A percentile compares a stretch with the other conserved stretches of the same genome.
Conservation (phyloP, 257 asterid species). For the Fraxinus cuspidata region DNA sequence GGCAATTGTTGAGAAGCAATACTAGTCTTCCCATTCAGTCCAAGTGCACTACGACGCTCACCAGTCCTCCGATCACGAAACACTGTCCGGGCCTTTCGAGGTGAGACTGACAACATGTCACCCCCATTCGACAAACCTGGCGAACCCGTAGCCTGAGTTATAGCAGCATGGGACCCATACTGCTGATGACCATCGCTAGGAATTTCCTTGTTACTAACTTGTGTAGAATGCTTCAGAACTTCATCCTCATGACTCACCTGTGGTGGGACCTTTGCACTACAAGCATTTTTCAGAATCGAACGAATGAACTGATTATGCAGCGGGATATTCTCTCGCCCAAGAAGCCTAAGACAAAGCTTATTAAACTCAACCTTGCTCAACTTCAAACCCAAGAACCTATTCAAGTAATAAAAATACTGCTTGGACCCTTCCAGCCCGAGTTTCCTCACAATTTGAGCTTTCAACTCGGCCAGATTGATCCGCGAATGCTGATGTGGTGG, state of each 20-base stretch:
- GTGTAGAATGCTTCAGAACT: constrained; percentile 30
- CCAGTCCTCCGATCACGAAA: constrained; percentile 46
- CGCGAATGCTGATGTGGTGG: constrained; percentile 62
- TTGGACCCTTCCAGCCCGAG: constrained; percentile 66
- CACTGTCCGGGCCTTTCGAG: constrained; percentile 57
- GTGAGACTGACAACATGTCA: constrained; percentile 51
- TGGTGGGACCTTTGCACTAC: constrained; percentile 56
- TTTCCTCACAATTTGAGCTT: constrained; percentile 65
- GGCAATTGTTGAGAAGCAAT: constrained; percentile 28
- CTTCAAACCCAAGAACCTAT: constrained; percentile 59
- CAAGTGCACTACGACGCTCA: constrained; percentile 46
- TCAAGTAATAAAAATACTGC: constrained; percentile 61
- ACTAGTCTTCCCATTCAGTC: constrained; percentile 44
- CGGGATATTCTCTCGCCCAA: constrained; percentile 63
- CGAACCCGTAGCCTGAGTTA: constrained; percentile 36
- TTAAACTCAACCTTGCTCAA: constrained; percentile 61
- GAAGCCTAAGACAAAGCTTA: constrained; percentile 46
- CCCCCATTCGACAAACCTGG: constrained; percentile 49
- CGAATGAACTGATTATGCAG: constrained; percentile 71
- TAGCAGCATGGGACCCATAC: constrained; percentile 42
- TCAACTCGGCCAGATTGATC: constrained; percentile 64
- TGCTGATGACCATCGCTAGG: constrained; percentile 34
- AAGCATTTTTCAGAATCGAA: constrained; percentile 64
- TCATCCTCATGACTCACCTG: constrained; percentile 33
- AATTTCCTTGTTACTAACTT: constrained; percentile 32